Base-by-base conservation (phyloP, 139 green algal species). In the Microglena sp. region DNA sequence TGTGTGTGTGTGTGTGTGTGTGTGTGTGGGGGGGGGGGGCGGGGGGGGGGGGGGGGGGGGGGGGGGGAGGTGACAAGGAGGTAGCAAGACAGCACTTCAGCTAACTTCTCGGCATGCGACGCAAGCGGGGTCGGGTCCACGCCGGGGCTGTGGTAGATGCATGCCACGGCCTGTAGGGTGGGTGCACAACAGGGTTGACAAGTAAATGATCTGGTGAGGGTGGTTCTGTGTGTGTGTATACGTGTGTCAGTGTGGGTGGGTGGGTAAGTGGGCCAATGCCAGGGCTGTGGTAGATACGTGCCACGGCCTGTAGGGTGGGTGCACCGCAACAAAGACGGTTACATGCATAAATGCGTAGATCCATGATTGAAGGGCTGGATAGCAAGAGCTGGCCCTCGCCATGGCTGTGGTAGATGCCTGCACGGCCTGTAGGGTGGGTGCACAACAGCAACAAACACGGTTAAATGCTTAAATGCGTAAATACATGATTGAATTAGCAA, bases 61-160 rank as follows among this genome's bases (percentile, higher is more conserved):
- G 89, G 91, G 5, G 77, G 92, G 78, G 97, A 96, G 31, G 74
- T 73, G 65, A 97, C 45, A 0, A 91, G 90, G 73, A 97, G 97
- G 86, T 97, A 97, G 5, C 5, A n/a, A 7, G n/a, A 40, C 61
- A 67, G 40, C 5, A 67, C 27, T 22, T 67, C 56, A 8, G 5
- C 61, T 26, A 43, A 18, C 61, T 67, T 30, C 5, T 26, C 26
- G 31, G 62, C 62, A 60, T 54, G 45, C 27, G 8, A 33, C 21
- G n/a, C 4, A 5, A 60, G 27, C 45, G 11, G n/a, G 18, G 5
- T 35, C 45, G 28, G 15, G 32, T 45, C 5, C 32, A 45, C n/a
- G n/a, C 28, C 40, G 29, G 62, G 62, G 60, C 15, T 6, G 30
- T 68, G 62, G 45, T 68, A 68, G 22, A 60, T 28, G 26, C 30